Evolutionary conservation across 2,329 filamentous ascomycete genomes (phyloP).

Genomic region (Colletotrichum aenigma): DNA sequence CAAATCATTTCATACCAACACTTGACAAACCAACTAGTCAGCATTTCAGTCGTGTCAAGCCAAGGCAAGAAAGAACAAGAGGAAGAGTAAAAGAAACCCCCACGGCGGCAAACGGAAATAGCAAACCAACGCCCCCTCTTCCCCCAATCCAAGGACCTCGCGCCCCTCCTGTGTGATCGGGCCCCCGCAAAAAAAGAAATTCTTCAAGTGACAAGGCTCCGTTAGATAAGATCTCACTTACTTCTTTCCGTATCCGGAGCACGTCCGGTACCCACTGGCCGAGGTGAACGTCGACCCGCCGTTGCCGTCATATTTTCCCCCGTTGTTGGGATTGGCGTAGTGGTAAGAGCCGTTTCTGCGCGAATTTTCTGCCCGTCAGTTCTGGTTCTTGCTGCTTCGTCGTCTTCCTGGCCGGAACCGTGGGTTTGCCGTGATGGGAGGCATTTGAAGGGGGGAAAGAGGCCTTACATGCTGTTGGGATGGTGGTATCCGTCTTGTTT

Average conservation of each 20-base stretch:
- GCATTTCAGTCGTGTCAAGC: background rate
- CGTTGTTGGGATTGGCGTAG: conserved; percentile 71
- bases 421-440: background rate
- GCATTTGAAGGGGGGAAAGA: background rate
- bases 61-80: background rate
- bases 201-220: background rate
- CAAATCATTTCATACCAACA: background rate
- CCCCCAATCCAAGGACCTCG: background rate
- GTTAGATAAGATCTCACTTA: background rate
- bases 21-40: background rate
- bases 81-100: background rate
- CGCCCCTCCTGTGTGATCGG: background rate
- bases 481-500: conserved; percentile 70
- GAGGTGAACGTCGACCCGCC: conserved; percentile 67
- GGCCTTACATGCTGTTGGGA: conserved; percentile 58
- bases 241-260: conserved; percentile 17
- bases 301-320: conserved; percentile 66
- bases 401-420: background rate
- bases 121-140: background rate
- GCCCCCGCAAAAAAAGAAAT: background rate
- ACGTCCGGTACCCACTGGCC: conserved; percentile 43
- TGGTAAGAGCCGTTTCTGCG: conserved; percentile 70
- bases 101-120: background rate
- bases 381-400: background rate
- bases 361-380: background rate